Conservation (phyloP, 2,329 filamentous ascomycete genomes). For the Fonsecaea pedrosoi region DNA sequence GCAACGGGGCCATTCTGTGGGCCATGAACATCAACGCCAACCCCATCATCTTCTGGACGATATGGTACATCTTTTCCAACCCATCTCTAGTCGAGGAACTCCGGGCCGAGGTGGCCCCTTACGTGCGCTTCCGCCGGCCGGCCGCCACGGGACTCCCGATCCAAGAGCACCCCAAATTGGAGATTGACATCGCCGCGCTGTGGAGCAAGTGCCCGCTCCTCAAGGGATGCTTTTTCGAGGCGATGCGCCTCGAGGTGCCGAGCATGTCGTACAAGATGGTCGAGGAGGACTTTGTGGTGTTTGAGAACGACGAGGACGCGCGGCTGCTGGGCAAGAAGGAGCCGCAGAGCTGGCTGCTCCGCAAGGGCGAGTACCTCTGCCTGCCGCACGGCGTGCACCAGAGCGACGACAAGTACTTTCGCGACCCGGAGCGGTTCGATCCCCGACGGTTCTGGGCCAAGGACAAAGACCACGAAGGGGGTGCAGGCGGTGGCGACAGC, state of each 20-base stretch:
- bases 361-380: slow-evolving; percentile 52
- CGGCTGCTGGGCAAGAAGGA: slow-evolving; percentile 39
- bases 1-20: slow-evolving; percentile 56
- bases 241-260: slow-evolving; percentile 53
- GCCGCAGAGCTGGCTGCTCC: slow-evolving; percentile 50
- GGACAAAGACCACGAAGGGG: slow-evolving; percentile 35
- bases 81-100: slow-evolving; percentile 51
- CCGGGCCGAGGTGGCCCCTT: slow-evolving; percentile 54
- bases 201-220: slow-evolving; percentile 55
- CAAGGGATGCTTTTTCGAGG: slow-evolving; percentile 56
- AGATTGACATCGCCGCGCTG: slow-evolving; percentile 51
- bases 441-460: slow-evolving; percentile 54
- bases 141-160: slow-evolving; percentile 51
- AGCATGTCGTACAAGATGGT: slow-evolving; percentile 53
- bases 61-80: slow-evolving; percentile 55
- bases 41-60: slow-evolving; percentile 60
- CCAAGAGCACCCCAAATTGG: slow-evolving; percentile 52
- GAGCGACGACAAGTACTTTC: slow-evolving; percentile 45
- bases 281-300: slow-evolving; percentile 48
- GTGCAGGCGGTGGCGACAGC: slow-evolving; percentile 45
- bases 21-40: slow-evolving; percentile 61
- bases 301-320: slow-evolving; percentile 50
- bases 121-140: slow-evolving; percentile 47
- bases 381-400: slow-evolving; percentile 55
- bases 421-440: slow-evolving; percentile 52